Base-by-base conservation (phyloP, 345 rosid genomes). In the Populus simonii region DNA sequence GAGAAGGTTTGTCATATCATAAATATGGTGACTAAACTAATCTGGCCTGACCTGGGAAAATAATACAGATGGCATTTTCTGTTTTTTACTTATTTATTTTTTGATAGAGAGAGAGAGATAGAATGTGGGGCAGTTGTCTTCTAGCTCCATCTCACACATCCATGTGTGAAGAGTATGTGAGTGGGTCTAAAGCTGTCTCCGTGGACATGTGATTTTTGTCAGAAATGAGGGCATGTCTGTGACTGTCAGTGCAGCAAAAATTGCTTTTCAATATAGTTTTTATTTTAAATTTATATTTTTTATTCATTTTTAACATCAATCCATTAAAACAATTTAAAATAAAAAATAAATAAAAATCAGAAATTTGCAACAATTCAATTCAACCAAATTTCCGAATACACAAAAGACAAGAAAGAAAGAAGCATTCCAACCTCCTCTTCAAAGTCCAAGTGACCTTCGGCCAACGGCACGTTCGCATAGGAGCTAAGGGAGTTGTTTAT, bases 121-220 rank as follows among this genome's bases (percentile, higher is more conserved):
- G 74, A 41, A 39, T 77, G 88, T 82, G 84, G 85, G 88, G 82
- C 80, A 77, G 84, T 80, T 74, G 80, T 72, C 78, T 68, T 74
- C 73, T 55, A 74, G 80, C 80, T 79, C 80, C 75, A 67, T 80
- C 80, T 83, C 82, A 87, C 74, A 71, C 66, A 77, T 71, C 87
- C 97, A 94, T 89, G 94, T 92, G 97, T 79, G 83, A 78, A 68
- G 88, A 66, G 79, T 71, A 69, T 68, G 86, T 78, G 84, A 73
- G 92, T 89, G 92, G 92, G 94, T 88, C 92, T 78, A 62, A 29
- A 70, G 78, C 72, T 89, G 89, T 87, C 91, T 80, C 72, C 87
- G 76, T 83, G 67, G 53, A 47, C 97, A 92, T 89, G 95, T 92
- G 94, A 76, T 80, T 80, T 80, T 75, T 84, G 91, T 82, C 92